Conservation (phyloP, 805 yeast species). For the Suhomyces sp. region DNA sequence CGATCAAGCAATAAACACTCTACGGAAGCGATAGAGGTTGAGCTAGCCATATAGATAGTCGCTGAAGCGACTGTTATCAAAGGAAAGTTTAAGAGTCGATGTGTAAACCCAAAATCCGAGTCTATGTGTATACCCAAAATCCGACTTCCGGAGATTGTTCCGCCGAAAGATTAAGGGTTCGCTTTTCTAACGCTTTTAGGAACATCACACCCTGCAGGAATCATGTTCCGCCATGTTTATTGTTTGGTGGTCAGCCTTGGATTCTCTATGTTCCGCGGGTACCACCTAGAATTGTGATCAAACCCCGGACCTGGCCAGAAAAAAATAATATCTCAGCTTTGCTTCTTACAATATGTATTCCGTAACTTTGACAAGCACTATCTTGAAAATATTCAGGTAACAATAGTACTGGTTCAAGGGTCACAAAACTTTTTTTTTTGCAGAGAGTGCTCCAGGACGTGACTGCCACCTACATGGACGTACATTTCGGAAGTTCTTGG, state of each 20-base stretch:
- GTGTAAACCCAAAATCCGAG: background rate
- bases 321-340: background rate
- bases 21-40: background rate
- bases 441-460: background rate
- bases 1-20: background rate
- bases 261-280: background rate
- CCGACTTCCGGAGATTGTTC: background rate
- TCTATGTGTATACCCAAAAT: background rate
- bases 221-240: background rate
- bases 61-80: background rate
- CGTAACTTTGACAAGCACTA: background rate
- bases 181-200: background rate
- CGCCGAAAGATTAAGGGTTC: background rate
- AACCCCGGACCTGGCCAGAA: background rate
- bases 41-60: background rate
- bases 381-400: background rate
- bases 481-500: background rate
- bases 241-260: background rate
- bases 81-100: background rate
- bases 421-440: background rate
- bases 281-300: background rate
- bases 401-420: background rate
- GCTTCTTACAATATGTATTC: background rate
- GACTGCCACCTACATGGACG: background rate
- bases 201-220: background rate